phyloP scores from a whole-genome alignment of 2,329 filamentous ascomycete species.

The Trichoderma harzianum region DNA sequence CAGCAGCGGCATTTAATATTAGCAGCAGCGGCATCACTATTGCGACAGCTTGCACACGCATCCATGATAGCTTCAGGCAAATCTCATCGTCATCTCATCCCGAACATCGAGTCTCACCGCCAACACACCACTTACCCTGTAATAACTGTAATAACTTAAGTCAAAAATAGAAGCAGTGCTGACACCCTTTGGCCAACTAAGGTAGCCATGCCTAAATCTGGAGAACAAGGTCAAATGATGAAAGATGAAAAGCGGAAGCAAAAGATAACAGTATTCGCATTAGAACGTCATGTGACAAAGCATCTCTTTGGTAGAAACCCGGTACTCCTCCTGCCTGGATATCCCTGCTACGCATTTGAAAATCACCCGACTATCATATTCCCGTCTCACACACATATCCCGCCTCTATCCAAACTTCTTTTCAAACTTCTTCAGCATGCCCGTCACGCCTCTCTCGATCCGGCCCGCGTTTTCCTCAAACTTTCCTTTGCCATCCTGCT shows the following conservation, averaged over 20 bases:
- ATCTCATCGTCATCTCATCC: background rate
- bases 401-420: slow-evolving; percentile 60
- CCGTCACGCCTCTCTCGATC: slow-evolving; percentile 66
- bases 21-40: background rate
- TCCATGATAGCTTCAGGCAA: background rate
- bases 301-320: background rate
- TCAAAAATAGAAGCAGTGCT: slow-evolving; percentile 9
- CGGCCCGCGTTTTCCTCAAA: slow-evolving; percentile 64
- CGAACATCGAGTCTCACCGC: background rate
- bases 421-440: slow-evolving; percentile 74
- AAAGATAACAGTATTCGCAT: background rate
- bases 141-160: background rate
- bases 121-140: background rate
- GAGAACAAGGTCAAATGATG: background rate
- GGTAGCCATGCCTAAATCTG: background rate
- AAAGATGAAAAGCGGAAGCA: background rate
- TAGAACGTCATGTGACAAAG: background rate
- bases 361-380: background rate
- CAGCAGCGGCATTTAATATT: background rate
- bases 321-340: slow-evolving; percentile 7
- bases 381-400: background rate
- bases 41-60: background rate
- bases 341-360: background rate
- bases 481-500: slow-evolving; percentile 47
- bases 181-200: background rate